phyloP scores from a whole-genome alignment of 306 rosid species.

The Fagus crenata region DNA sequence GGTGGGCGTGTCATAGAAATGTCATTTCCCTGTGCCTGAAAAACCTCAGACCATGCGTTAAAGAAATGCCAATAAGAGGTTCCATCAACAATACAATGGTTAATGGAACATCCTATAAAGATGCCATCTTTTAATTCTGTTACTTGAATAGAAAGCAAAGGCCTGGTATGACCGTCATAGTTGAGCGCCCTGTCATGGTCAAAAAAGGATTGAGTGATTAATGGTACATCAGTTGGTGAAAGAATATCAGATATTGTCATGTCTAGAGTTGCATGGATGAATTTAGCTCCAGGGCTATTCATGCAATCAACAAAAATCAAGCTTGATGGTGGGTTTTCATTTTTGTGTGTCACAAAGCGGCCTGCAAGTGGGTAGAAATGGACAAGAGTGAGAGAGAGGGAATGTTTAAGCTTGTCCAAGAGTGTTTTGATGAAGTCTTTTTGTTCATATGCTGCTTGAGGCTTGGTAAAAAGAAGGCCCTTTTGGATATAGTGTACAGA shows the following conservation, averaged over 20 bases:
- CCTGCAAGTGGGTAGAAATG: constrained; percentile 70
- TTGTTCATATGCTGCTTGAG: not conserved
- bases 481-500: constrained; percentile 58
- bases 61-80: constrained; percentile 63
- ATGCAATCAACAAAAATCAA: constrained; percentile 42
- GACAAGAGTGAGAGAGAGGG: constrained; percentile 48
- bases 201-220: constrained; percentile 50
- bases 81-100: constrained; percentile 54
- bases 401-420: constrained; percentile 38
- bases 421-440: constrained; percentile 29
- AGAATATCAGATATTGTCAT: constrained; percentile 47
- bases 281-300: constrained; percentile 44
- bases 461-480: constrained; percentile 46
- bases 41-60: constrained; percentile 57
- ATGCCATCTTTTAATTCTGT: constrained; percentile 59
- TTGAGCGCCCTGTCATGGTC: constrained; percentile 56
- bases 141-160: constrained; percentile 54
- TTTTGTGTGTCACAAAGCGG: constrained; percentile 37
- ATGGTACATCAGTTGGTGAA: constrained; percentile 53
- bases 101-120: constrained; percentile 67
- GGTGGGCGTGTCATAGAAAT: constrained; percentile 37
- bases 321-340: constrained; percentile 37
- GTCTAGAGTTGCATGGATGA: constrained; percentile 51
- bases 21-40: constrained; percentile 27
- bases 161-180: constrained; percentile 60